Percentiles rank a stretch among this genome's conserved stretches.
These are phyloP conservation scores for Lactarius pseudohatsudake DNA, from an alignment of 768 basidiomycete genomes.

Conservation along the genomic window DNA sequence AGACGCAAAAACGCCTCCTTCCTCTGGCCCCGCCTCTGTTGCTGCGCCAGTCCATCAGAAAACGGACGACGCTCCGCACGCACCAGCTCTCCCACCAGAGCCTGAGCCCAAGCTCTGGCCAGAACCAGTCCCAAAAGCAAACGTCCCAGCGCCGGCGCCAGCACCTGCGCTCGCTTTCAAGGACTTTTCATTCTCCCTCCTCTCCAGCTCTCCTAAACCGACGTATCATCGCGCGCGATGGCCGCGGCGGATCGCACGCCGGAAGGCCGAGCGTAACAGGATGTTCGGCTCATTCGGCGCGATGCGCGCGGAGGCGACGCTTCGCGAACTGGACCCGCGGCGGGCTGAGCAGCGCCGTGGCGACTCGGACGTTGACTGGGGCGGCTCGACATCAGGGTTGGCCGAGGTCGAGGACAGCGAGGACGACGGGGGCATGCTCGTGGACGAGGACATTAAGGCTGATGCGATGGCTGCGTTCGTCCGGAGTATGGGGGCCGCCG, in stretches of 20 bases:
- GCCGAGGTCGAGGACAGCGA: slow-evolving; percentile 22
- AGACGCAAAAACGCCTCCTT: background rate
- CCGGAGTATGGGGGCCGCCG: slow-evolving; percentile 48
- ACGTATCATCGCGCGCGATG: slow-evolving; percentile 32
- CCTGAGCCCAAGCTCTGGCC: background rate
- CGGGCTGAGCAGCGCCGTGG: slow-evolving; percentile 55
- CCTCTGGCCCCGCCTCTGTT: slow-evolving; percentile 33
- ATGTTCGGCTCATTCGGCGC: slow-evolving; percentile 54
- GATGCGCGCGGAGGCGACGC: slow-evolving; percentile 51
- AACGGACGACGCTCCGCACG: background rate
- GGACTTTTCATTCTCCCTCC: slow-evolving; percentile 39
- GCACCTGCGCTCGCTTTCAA: slow-evolving; percentile 32
- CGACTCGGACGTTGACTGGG: slow-evolving; percentile 73
- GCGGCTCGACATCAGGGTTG: slow-evolving; percentile 37
- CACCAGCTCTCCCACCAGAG: background rate
- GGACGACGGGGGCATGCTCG: slow-evolving; percentile 40
- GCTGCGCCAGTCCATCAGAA: slow-evolving; percentile 59
- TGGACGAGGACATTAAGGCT: slow-evolving; percentile 54
- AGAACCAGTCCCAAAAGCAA: background rate
- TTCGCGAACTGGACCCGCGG: slow-evolving; percentile 44
- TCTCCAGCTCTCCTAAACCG: slow-evolving; percentile 33
- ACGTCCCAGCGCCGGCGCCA: background rate
- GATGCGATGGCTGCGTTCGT: slow-evolving; percentile 56
- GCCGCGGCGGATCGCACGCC: slow-evolving; percentile 24
- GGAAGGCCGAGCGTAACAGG: slow-evolving; percentile 33